A percentile compares a stretch with the other conserved stretches of the same genome.
phyloP scores from a whole-genome alignment of 371 early-diverging fungal species.

The Mucor ambiguus region DNA sequence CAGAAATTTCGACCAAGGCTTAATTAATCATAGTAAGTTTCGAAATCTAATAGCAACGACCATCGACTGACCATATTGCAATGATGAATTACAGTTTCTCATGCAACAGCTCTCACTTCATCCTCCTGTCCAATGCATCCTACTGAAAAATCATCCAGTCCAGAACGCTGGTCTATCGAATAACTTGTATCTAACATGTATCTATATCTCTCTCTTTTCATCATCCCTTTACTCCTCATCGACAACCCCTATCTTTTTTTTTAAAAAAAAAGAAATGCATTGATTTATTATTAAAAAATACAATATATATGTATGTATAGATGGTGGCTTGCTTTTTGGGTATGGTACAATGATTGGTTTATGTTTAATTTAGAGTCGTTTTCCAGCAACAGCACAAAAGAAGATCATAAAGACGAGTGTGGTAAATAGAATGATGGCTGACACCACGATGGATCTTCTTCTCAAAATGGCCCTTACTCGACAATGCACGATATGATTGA shows the following conservation, averaged over 20 bases:
- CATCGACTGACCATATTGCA: not conserved
- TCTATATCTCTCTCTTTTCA: not conserved
- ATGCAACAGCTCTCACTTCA: constrained; percentile 20
- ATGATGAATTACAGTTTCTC: constrained; percentile 20
- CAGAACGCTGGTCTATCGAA: constrained; percentile 33
- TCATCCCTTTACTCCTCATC: not conserved
- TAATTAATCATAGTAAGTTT: constrained; percentile 36
- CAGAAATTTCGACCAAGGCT: constrained; percentile 32
- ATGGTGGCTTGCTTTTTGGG: not conserved
- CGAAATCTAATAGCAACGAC: not conserved
- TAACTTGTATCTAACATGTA: constrained; percentile 9
- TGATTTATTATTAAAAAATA: constrained; percentile 2
- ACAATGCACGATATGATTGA: constrained; percentile 39
- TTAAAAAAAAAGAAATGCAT: not conserved
- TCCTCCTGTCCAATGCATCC: constrained; percentile 31
- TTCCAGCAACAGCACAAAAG: constrained; percentile 42
- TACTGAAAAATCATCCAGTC: constrained; percentile 12
- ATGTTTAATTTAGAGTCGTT: constrained; percentile 29
- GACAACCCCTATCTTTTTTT: not conserved
- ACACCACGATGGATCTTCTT: constrained; percentile 23
- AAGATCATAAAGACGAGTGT: constrained; percentile 26
- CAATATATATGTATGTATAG: not conserved
- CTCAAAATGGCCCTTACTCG: constrained; percentile 31
- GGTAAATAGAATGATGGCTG: constrained; percentile 19
- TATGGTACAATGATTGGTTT: not conserved